Evolutionary conservation across 2,329 filamentous ascomycete genomes (phyloP), one percentile per base, ranked within the genome.

Genomic region (Fusarium sp.): DNA sequence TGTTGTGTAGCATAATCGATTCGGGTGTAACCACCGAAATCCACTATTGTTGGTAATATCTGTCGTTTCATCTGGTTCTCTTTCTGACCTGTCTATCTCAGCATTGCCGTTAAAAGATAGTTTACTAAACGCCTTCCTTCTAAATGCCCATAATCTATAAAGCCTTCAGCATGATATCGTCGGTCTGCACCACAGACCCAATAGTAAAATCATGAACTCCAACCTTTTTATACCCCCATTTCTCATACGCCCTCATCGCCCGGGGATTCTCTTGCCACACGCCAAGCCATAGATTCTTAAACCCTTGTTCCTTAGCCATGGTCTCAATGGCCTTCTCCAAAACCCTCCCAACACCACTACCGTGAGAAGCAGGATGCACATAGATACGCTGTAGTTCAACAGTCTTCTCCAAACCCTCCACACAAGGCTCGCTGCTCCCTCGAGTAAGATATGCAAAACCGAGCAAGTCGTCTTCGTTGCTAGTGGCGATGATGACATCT

Each of bases 221-320:
- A 1, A 82, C 76, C 22, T 67, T 69, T 17, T 55, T 60, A 56
- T 80, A 84, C 0, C 82, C 83, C 68, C 78, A 75, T 67, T 75
- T 79, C 57, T 75, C 75, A 67, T 84, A 84, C 6, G 80, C 74
- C 33, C 58, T 75, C 24, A 77, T 74, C 1, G 82, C 81, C 30
- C 68, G 75, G 2, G 54, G 35, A 52, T 83, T 84, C 63, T 83
- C 79, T 50, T 84, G 80, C 82, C 82, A 84, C 11, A 84, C 82
- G 0, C 82, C 82, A 11, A 84, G 68, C 82, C 82, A 84, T 19
- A 84, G 72, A 26, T 79, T 73, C 48, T 68, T 72, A 32, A 78
- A 82, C 0, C 78, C 81, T 28, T 78, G 73, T 6, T 75, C 66
- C 45, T 73, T 70, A 2, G 81, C 81, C 60, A 80, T 69, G 2